Percentiles rank a stretch among this genome's conserved stretches.
phyloP scores from a whole-genome alignment of 2,329 filamentous ascomycete genomes.

The Lecanosticta acicola region DNA sequence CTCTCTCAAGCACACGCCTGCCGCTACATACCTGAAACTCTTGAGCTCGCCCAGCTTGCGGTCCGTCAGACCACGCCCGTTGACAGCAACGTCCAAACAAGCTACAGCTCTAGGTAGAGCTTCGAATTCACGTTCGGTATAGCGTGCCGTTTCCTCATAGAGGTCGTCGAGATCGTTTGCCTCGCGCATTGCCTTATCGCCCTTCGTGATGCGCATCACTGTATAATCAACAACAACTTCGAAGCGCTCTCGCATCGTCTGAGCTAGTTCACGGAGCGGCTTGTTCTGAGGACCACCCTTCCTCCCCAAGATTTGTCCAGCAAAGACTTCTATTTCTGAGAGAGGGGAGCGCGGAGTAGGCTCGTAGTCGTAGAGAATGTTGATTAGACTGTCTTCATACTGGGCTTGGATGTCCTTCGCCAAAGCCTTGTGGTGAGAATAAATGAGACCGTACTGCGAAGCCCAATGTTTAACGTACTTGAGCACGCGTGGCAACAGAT shows the following conservation, averaged over 20 bases:
- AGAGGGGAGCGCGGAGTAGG: slow-evolving; percentile 39
- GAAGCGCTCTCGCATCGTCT: slow-evolving; percentile 38
- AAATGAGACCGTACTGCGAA: slow-evolving; percentile 25
- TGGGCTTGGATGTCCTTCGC: slow-evolving; percentile 41
- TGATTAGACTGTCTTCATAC: slow-evolving; percentile 49
- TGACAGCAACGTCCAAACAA: slow-evolving; percentile 42
- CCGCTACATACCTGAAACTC: slow-evolving; percentile 52
- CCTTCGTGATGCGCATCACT: slow-evolving; percentile 41
- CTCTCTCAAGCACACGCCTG: slow-evolving; percentile 47
- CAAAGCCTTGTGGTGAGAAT: slow-evolving; percentile 36
- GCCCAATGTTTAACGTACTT: slow-evolving; percentile 35
- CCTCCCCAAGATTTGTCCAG: slow-evolving; percentile 53
- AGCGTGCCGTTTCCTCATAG: slow-evolving; percentile 14
- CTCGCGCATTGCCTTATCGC: slow-evolving; percentile 29
- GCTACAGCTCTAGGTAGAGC: slow-evolving; percentile 47
- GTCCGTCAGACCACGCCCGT: slow-evolving; percentile 32
- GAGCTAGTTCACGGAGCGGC: slow-evolving; percentile 32
- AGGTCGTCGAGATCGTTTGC: slow-evolving; percentile 23
- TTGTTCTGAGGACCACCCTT: slow-evolving; percentile 32
- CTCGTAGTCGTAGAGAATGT: slow-evolving; percentile 45
- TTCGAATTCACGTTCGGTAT: slow-evolving; percentile 34
- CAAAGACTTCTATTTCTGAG: slow-evolving; percentile 52
- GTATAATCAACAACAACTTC: slow-evolving; percentile 39
- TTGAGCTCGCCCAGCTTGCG: slow-evolving; percentile 34
- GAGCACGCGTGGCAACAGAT: slow-evolving; percentile 34